Percentiles rank a stretch among this genome's conserved stretches.
phyloP scores from a whole-genome alignment of 1,284 basidiomycete species.

The Pseudozyma flocculosa region DNA sequence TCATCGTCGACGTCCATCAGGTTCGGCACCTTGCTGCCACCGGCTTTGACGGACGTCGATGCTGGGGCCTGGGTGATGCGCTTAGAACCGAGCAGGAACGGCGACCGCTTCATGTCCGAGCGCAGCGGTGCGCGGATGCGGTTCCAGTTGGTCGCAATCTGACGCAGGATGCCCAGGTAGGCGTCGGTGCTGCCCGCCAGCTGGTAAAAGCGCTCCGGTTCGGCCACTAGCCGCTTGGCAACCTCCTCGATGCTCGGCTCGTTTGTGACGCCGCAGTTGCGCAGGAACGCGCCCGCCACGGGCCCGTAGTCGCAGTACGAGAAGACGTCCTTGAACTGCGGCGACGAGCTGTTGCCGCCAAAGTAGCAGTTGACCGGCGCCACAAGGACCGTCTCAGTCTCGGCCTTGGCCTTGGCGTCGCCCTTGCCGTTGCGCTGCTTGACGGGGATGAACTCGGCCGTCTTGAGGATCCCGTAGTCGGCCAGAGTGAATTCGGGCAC shows the following conservation, averaged over 20 bases:
- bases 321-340: constrained; percentile 63
- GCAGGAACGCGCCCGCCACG: constrained; percentile 75
- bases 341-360: constrained; percentile 25
- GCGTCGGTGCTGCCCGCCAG: constrained; percentile 68
- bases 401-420: constrained; percentile 6
- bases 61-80: constrained; percentile 57
- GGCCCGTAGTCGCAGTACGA: constrained; percentile 83
- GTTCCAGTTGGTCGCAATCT: constrained; percentile 75
- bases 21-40: constrained; percentile 2
- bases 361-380: constrained; percentile 66
- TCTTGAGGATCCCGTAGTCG: constrained; percentile 31
- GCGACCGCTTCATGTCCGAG: constrained; percentile 68
- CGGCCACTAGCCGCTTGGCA: constrained; percentile 50
- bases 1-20: constrained; percentile 31
- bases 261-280: constrained; percentile 80
- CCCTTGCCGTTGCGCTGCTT: constrained; percentile 10
- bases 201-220: constrained; percentile 70
- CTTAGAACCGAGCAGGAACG: constrained; percentile 74
- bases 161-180: constrained; percentile 74
- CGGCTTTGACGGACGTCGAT: background rate
- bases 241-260: constrained; percentile 83
- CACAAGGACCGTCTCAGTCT: constrained; percentile 26
- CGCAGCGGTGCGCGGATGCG: constrained; percentile 66
- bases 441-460: constrained; percentile 47
- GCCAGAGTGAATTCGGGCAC: constrained; percentile 37